Percentiles rank a stretch among this genome's conserved stretches.
Evolutionary conservation across 768 basidiomycete genomes (phyloP).

Genomic region (Mrakia blollopis): DNA sequence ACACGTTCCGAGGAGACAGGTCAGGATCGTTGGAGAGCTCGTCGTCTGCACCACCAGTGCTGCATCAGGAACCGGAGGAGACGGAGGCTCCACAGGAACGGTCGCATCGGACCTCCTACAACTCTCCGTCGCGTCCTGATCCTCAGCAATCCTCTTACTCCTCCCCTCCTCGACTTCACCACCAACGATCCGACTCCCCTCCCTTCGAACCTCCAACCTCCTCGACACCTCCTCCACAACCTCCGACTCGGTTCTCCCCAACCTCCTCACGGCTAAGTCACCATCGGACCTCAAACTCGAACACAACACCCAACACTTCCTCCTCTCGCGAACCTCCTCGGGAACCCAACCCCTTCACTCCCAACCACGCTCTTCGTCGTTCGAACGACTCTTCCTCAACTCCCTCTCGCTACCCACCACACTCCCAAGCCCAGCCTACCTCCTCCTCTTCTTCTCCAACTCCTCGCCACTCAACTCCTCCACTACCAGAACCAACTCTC

Average conservation of each 20-base stretch:
- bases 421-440: not conserved
- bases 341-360: not conserved
- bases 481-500: not conserved
- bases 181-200: not conserved
- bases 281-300: not conserved
- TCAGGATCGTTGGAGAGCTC: constrained; percentile 11
- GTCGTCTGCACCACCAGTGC: not conserved
- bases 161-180: constrained; percentile 6
- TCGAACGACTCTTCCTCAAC: not conserved
- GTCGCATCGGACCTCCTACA: not conserved
- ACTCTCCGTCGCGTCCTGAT: not conserved
- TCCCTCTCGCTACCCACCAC: not conserved
- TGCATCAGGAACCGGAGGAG: not conserved
- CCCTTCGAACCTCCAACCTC: not conserved
- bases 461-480: not conserved
- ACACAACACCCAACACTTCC: not conserved
- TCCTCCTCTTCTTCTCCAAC: too few species aligned
- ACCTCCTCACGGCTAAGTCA: not conserved
- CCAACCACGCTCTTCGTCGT: not conserved
- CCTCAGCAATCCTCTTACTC: not conserved
- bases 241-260: not conserved
- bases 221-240: not conserved
- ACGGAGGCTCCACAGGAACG: not conserved
- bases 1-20: not conserved
- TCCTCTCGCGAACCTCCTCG: not conserved